Base-by-base conservation (phyloP, 2,329 filamentous ascomycete genomes). In the Chalaropsis ovoidea region DNA sequence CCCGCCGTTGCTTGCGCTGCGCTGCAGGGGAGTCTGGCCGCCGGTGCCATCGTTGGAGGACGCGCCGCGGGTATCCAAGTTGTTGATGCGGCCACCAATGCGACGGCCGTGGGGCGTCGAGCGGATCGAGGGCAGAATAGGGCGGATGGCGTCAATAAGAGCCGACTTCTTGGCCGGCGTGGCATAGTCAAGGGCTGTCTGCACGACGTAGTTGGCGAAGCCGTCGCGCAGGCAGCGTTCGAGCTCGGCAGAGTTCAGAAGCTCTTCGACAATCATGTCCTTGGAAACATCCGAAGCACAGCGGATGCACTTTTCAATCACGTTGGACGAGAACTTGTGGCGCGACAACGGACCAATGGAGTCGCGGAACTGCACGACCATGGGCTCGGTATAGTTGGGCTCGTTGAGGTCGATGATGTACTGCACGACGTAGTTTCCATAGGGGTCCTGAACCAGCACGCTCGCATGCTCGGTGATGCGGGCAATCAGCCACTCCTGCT, bases 261-360 rank as follows among this genome's bases (percentile, higher is more conserved):
- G 86, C 77, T 97, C 94, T 43, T 88, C 84, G 67, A 96, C 87
- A 76, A 99, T 86, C 75, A 86, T 81, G 71, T 90, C 87, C 73
- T 88, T 91, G 63, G 88, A 88, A 10, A 82, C 79, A 27, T 85
- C 79, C 68, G 88, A 85, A 43, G 92, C 87, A 73, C 90, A 95
- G 66, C 94, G 90, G 67, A 97, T 79, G 72, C 89, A 92, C 75
- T 99, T 99, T 79, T 99, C 94, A 69, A 99, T 93, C 67, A 99
- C 94, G 71, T 99, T 99, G 72, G 94, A 97, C 78, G 91, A 96
- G 79, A 99, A 99, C 77, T 99, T 99, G 79, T 99, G 94, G 74
- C 91, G 92, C 5, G 94, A 97, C 17, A 82, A 82, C 76, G 76
- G 82, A 72, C 74, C 88, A 78, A 84, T 89, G 79, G 81, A 81